phyloP scores from a whole-genome alignment of 768 basidiomycete species.

The Cystofilobasidium bisporidii region DNA sequence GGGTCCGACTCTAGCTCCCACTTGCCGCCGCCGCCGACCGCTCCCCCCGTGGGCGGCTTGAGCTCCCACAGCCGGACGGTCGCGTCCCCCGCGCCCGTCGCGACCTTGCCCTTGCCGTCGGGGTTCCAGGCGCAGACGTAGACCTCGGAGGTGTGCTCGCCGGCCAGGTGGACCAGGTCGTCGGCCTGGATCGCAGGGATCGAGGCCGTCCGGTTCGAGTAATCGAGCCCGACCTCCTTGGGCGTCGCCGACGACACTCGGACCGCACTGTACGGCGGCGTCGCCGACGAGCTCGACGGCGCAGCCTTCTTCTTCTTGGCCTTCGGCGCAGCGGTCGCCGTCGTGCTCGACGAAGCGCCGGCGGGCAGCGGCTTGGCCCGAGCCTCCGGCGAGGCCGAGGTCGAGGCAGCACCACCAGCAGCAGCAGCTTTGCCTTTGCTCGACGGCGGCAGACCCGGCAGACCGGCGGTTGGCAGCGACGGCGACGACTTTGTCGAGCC shows the following conservation, averaged over 20 bases:
- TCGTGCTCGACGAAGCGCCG: not conserved
- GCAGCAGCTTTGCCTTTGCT: not conserved
- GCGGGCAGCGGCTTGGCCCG: not conserved
- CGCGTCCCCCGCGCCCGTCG: conserved; percentile 26
- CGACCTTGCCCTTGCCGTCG: conserved; percentile 4
- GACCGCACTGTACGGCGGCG: not conserved
- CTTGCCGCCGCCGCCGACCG: conserved; percentile 7
- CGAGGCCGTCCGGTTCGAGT: not conserved
- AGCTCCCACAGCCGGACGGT: conserved; percentile 28
- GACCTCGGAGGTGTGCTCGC: conserved; percentile 26
- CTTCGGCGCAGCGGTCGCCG: too few relatives aligned
- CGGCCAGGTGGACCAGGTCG: conserved; percentile 1
- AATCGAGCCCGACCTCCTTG: not conserved
- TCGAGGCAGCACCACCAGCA: not conserved
- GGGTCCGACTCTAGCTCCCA: conserved; percentile 21
- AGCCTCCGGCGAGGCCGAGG: not conserved
- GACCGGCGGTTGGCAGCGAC: not conserved
- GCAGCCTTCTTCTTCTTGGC: conserved; percentile 6
- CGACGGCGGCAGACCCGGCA: not conserved
- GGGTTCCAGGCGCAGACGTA: conserved; percentile 24
- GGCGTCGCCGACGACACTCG: not conserved
- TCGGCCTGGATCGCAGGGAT: not conserved
- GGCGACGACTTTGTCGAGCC: conserved; percentile 6
- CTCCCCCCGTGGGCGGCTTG: conserved; percentile 4
- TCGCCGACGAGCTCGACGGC: not conserved